phyloP scores from a whole-genome alignment of 192 early-diverging fungal genomes.

The Pilaira anomala region DNA sequence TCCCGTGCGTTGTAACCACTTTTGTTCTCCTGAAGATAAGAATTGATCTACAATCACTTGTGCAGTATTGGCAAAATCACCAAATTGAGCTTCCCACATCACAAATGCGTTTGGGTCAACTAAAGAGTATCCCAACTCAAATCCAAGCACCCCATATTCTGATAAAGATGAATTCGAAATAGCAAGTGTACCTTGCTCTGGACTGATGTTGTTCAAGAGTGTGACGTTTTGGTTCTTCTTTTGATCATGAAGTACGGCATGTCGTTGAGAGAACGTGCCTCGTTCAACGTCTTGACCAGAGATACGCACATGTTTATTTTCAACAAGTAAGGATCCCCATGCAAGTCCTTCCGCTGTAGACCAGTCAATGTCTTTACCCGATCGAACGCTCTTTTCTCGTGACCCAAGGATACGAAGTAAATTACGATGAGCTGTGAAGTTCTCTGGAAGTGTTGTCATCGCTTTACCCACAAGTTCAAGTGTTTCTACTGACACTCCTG shows the following conservation, averaged over 20 bases:
- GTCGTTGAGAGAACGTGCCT: slow-evolving; percentile 99
- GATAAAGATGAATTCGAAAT: slow-evolving; percentile 95
- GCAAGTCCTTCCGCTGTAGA: slow-evolving; percentile 91
- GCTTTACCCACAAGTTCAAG: slow-evolving; percentile 79
- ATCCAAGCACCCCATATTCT: slow-evolving; percentile 92
- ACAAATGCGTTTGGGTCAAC: slow-evolving; percentile 91
- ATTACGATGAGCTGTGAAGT: slow-evolving; percentile 84
- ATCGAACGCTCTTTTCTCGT: slow-evolving; percentile 77
- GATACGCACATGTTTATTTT: slow-evolving; percentile 88
- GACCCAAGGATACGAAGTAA: slow-evolving; percentile 77
- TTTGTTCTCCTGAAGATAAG: slow-evolving; percentile 92
- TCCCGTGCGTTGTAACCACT: slow-evolving; percentile 96
- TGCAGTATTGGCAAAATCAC: slow-evolving; percentile 97
- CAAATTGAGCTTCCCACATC: slow-evolving; percentile 98
- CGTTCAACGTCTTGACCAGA: slow-evolving; percentile 98
- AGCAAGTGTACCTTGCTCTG: slow-evolving; percentile 81
- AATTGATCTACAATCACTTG: slow-evolving; percentile 99
- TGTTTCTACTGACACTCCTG: slow-evolving; percentile 69
- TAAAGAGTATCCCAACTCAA: slow-evolving; percentile 95
- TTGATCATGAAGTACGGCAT: slow-evolving; percentile 95
- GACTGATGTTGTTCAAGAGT: slow-evolving; percentile 81
- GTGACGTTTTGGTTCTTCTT: slow-evolving; percentile 75
- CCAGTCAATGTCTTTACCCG: slow-evolving; percentile 88
- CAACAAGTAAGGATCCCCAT: slow-evolving; percentile 84
- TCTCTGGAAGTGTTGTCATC: slow-evolving; percentile 73